These are phyloP conservation scores for Aspergillus melleus DNA, from an alignment of 2,329 filamentous ascomycete species.

Conservation along the genomic window DNA sequence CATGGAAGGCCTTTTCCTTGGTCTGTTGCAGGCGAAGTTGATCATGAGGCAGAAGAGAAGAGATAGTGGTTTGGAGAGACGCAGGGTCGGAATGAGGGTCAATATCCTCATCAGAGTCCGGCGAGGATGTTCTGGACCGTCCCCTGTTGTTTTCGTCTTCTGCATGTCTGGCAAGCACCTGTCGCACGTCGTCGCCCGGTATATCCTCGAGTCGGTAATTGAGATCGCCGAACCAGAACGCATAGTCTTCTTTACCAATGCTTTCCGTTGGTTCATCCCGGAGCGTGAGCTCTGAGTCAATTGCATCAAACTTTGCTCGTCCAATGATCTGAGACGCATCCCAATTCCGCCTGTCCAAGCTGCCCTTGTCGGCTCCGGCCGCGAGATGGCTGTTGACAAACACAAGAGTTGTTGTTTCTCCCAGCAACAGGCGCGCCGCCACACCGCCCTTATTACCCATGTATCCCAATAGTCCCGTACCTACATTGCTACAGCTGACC, in stretches of 20 bases:
- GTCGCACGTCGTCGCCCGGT: slow-evolving; percentile 84
- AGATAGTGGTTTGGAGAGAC: slow-evolving; percentile 83
- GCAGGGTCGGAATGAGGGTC: slow-evolving; percentile 75
- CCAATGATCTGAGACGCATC: slow-evolving; percentile 76
- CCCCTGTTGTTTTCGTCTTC: slow-evolving; percentile 70
- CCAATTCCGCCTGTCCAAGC: slow-evolving; percentile 84
- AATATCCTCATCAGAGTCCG: slow-evolving; percentile 60
- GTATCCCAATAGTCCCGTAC: slow-evolving; percentile 87
- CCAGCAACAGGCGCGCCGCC: slow-evolving; percentile 75
- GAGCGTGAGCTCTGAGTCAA: slow-evolving; percentile 62
- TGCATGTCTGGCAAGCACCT: slow-evolving; percentile 79
- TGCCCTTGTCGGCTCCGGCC: slow-evolving; percentile 75
- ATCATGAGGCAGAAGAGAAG: slow-evolving; percentile 85
- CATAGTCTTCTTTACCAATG: slow-evolving; percentile 88
- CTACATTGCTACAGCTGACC: slow-evolving; percentile 78
- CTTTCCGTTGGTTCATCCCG: slow-evolving; percentile 60
- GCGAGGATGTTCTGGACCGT: slow-evolving; percentile 3
- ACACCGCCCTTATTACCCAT: slow-evolving; percentile 96
- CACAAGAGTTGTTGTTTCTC: slow-evolving; percentile 83
- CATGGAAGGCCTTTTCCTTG: slow-evolving; percentile 76
- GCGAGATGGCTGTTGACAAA: slow-evolving; percentile 92
- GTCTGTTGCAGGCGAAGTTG: slow-evolving; percentile 76
- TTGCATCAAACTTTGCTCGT: slow-evolving; percentile 75
- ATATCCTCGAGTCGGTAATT: slow-evolving; percentile 91
- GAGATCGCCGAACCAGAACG: slow-evolving; percentile 94